Evolutionary conservation across 805 yeast species (phyloP), one percentile per base, ranked within the genome.

Genomic region (Myxozyma neotropica): DNA sequence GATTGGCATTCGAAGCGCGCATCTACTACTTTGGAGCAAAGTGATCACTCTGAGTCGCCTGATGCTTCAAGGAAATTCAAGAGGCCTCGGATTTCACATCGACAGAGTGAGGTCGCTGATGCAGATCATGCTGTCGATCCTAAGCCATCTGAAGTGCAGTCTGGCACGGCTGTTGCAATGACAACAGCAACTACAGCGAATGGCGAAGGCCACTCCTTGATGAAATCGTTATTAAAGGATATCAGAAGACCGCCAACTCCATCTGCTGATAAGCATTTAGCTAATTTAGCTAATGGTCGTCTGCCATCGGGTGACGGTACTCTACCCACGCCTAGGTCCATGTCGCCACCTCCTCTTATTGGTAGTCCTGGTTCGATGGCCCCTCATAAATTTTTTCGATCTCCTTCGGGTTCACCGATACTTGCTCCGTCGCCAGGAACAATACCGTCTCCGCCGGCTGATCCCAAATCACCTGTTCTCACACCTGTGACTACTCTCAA

Each of bases 171-270:
- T 19, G 17, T 4, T 21, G 24, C 15, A 27, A 13, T 17, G 19
- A 21, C 38, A 10, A 5, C 47, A 6, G n/a, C 55, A 3, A 3
- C 29, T 2, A 8, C 39, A 13, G 4, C 50, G 10, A 31, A 17
- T 21, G 39, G 55, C 26, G 54, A 58, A n/a, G 47, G 47, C 4
- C 53, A 59, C 7, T 62, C 66, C 1, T 40, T 62, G 21, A 55
- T 62, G 64, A 47, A 50, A 42, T 51, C 64, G 3, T 35, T 62
- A 15, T 48, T 62, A 17, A 38, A 62, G 10, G 66, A 59, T 33
- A 57, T 62, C 26, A 44, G 66, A 39, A 51, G 57, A n/a, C 66
- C 66, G 12, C 27, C 55, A 13, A 54, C 66, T 19, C 63, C 66
- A 10, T 26, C 60, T 10, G 15, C 38, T 2, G 58, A 53, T 12